Conservation (phyloP, 2,329 filamentous ascomycete genomes). For the Xylariaceae sp. region DNA sequence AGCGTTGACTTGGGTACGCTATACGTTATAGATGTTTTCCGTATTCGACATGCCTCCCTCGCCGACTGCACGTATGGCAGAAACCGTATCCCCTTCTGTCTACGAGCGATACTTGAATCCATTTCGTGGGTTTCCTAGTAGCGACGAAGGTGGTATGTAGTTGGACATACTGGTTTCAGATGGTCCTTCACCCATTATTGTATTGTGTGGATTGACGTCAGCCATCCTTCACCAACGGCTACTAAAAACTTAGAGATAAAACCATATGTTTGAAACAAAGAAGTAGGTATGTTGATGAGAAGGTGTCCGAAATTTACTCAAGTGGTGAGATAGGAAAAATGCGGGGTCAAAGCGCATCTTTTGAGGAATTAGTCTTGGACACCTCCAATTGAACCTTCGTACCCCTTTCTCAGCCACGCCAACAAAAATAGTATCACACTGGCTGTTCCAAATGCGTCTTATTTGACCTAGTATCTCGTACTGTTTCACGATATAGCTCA, state of each 20-base stretch:
- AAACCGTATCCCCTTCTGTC: constrained; percentile 32
- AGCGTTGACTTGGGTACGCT: constrained; percentile 37
- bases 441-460: neutral
- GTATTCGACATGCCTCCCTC: constrained; percentile 35
- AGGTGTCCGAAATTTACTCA: constrained; percentile 6
- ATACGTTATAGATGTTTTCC: constrained; percentile 32
- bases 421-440: neutral
- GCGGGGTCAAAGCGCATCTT: constrained; percentile 3
- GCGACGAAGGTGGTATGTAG: neutral
- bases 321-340: neutral
- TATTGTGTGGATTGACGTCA: neutral
- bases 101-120: constrained; percentile 36
- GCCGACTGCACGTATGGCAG: constrained; percentile 28
- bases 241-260: neutral
- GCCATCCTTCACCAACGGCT: neutral
- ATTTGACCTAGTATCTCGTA: neutral
- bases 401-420: no score
- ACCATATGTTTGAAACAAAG: neutral
- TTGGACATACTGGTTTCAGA: neutral
- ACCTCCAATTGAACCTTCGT: neutral
- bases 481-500: neutral
- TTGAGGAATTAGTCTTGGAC: neutral
- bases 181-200: neutral
- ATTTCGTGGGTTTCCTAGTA: constrained; percentile 8
- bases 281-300: neutral